A percentile compares a stretch with the other conserved stretches of the same genome.
These are phyloP conservation scores for Triticum urartu DNA, from an alignment of 176 grass and related monocot species.

Conservation along the genomic window DNA sequence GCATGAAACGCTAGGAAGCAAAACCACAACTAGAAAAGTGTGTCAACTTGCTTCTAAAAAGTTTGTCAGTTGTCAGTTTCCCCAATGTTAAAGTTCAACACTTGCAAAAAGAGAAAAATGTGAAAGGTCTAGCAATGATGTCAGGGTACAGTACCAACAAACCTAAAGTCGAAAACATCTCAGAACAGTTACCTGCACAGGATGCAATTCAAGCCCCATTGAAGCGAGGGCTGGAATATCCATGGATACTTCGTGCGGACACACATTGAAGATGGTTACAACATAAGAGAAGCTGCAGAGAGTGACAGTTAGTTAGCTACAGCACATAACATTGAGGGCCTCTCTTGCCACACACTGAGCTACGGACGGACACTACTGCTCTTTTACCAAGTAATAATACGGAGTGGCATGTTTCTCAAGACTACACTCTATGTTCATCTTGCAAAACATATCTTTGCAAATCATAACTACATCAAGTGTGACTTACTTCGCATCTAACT, in stretches of 20 bases:
- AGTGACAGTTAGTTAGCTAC: neutral
- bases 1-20: neutral
- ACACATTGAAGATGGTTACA: constrained; percentile 67
- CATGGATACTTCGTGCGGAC: constrained; percentile 51
- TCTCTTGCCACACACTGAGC: neutral
- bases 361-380: neutral
- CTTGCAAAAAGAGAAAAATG: neutral
- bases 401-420: neutral
- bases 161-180: neutral
- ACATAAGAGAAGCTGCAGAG: constrained; percentile 67
- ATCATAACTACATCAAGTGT: neutral
- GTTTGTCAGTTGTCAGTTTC: neutral
- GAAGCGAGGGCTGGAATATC: constrained; percentile 53
- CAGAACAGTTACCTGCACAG: constrained; percentile 61
- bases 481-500: constrained; percentile 67
- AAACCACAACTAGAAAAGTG: neutral
- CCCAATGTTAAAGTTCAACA: neutral
- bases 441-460: neutral
- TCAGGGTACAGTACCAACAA: neutral
- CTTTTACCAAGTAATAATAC: neutral
- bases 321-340: neutral
- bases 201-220: constrained; percentile 66
- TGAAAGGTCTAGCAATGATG: neutral
- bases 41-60: neutral
- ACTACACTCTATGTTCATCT: neutral